phyloP scores from a whole-genome alignment of 345 rosid species.

The Eucalyptus pauciflora region DNA sequence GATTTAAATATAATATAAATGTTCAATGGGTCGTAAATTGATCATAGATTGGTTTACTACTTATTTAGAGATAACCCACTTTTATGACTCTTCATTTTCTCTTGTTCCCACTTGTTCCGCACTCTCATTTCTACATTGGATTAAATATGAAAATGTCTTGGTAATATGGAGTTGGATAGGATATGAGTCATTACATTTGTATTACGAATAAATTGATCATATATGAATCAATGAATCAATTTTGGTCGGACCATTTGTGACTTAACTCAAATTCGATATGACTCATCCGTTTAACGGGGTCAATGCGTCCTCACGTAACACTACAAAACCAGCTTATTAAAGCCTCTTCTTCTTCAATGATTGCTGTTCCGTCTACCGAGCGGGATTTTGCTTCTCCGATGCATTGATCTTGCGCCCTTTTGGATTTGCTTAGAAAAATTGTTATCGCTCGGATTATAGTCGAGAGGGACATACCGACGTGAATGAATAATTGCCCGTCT shows the following conservation, averaged over 20 bases:
- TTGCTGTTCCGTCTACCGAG: not conserved
- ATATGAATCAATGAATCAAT: no score
- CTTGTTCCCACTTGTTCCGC: accelerated
- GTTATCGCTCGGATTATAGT: not conserved
- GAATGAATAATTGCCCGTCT: not conserved
- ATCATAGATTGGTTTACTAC: no score
- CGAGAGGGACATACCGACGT: not conserved
- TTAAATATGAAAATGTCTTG: no score
- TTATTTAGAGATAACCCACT: no score
- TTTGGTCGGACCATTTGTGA: accelerated
- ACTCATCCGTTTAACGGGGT: accelerated
- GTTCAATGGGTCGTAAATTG: no score
- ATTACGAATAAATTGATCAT: no score
- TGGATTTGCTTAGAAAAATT: not conserved
- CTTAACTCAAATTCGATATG: no score
- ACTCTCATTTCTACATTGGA: no score
- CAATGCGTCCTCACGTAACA: not conserved
- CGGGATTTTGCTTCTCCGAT: not conserved
- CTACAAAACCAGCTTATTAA: not conserved
- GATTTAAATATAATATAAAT: no score
- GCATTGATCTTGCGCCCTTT: not conserved
- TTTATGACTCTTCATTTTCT: no score
- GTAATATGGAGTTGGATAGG: no score
- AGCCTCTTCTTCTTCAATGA: not conserved
- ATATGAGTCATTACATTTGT: no score